These are phyloP conservation scores for Podaxis sp. DNA, from an alignment of 768 basidiomycete genomes.

Conservation along the genomic window DNA sequence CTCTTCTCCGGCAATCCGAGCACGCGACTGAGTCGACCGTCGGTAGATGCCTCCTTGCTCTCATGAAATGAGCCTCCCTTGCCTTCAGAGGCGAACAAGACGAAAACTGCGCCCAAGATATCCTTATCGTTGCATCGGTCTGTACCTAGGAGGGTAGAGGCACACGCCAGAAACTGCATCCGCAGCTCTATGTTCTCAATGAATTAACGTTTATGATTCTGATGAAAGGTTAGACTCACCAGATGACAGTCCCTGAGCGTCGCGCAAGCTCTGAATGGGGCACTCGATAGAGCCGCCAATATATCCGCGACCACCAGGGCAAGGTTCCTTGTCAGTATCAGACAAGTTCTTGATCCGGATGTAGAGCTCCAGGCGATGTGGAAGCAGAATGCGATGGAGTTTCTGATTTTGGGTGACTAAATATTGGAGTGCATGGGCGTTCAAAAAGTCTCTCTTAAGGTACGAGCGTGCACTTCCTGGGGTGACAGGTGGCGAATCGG, in stretches of 20 bases:
- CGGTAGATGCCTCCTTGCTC: neutral
- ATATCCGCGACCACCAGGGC: neutral
- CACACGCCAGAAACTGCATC: neutral
- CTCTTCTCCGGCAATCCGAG: neutral
- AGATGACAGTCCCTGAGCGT: neutral
- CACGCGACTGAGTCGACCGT: neutral
- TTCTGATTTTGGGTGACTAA: constrained; percentile 1
- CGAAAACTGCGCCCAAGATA: neutral
- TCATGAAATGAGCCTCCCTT: neutral
- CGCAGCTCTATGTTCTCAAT: neutral
- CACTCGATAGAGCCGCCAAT: constrained; percentile 1
- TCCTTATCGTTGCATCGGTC: neutral
- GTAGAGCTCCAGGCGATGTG: constrained; percentile 10
- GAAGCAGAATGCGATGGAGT: neutral
- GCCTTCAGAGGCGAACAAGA: neutral
- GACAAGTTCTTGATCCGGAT: constrained; percentile 7
- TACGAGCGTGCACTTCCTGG: neutral
- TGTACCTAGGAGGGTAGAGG: neutral
- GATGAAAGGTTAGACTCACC: neutral
- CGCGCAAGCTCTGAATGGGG: neutral
- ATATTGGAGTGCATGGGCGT: constrained; percentile 2
- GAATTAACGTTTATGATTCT: neutral
- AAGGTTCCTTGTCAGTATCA: neutral
- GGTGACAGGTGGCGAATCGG: neutral
- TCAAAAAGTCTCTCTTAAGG: constrained; percentile 5